Evolutionary conservation across 257 asterid genomes (phyloP), one percentile per base, ranked within the genome.

Genomic region (Solanum paucissectum): DNA sequence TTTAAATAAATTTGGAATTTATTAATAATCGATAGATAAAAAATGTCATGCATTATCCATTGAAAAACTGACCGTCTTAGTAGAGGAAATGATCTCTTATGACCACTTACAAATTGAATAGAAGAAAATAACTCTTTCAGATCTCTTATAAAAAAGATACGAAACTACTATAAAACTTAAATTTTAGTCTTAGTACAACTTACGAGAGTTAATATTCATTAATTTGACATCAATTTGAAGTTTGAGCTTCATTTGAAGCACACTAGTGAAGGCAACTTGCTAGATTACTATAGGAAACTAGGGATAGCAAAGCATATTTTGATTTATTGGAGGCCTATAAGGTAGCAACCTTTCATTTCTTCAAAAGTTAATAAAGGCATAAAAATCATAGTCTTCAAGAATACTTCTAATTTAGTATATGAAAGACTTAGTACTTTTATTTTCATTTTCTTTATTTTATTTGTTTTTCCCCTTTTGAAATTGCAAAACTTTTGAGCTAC

Each of bases 331-430:
- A 77, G 37, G 62, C 62, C 25, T 77, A 42, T 76, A 38, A 76
- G 75, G 23, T 68, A 27, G 60, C 83, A 76, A 38, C 83, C 83
- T 76, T 76, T 76, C 62, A 77, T 42, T 40, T 42, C 62, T 77
- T 77, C n/a, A 77, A 42, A 77, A 77, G 84, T 79, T 25, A 79
- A 14, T 42, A 25, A 79, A 79, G 64, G 38, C 10, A 4, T 44
- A 42, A 21, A 23, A 4, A 27, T 79, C 64, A 77, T 14, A 14
- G 64, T 79, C 84, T 44, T 42, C 12, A 14, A 79, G 2, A 2
- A 27, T 79, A 79, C 40, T 79, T 79, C 64, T 79, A 44, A 27
- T 9, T 23, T 77, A n/a, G 13, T 40, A 25, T 77, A 77, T 25
- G 23, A 42, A n/a, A 5, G 37, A 25, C 37, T 42, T 42, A 8